Percentiles rank a stretch among this genome's conserved stretches.
phyloP scores from a whole-genome alignment of 768 basidiomycete genomes.

The Crepidotus variabilis region DNA sequence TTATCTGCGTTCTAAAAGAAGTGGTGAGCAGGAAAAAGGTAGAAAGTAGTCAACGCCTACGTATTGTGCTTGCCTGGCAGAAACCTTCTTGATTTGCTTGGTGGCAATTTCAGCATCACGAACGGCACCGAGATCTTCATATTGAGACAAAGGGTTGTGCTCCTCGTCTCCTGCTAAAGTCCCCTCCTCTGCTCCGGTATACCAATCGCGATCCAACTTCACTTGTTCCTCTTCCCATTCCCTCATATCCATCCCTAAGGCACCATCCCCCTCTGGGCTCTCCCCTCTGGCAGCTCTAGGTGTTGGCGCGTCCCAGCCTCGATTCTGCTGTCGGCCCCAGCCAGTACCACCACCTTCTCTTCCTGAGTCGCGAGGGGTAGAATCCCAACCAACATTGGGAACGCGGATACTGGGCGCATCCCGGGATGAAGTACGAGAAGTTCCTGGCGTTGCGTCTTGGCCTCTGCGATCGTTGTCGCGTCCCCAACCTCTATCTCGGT shows the following conservation, averaged over 20 bases:
- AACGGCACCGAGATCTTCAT: constrained; percentile 73
- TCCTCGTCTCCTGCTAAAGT: constrained; percentile 86
- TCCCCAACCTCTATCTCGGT: constrained; percentile 54
- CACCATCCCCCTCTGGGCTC: constrained; percentile 65
- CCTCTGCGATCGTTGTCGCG: constrained; percentile 23
- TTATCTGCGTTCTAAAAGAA: constrained; percentile 86
- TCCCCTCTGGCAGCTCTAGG: constrained; percentile 63
- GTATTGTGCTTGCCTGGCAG: constrained; percentile 95
- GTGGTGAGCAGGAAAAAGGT: constrained; percentile 9
- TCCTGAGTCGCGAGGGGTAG: constrained; percentile 67
- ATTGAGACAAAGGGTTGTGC: constrained; percentile 89
- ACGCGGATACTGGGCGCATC: constrained; percentile 85
- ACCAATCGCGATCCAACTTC: constrained; percentile 93
- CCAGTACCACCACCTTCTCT: constrained; percentile 51
- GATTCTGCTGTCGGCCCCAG: constrained; percentile 57
- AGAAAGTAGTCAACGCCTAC: constrained; percentile 39
- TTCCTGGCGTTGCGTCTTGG: constrained; percentile 65
- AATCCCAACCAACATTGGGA: constrained; percentile 92
- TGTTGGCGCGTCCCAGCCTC: constrained; percentile 81
- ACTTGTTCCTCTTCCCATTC: constrained; percentile 99
- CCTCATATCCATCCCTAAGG: constrained; percentile 64
- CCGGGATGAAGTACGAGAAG: constrained; percentile 36
- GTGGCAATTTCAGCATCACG: constrained; percentile 75
- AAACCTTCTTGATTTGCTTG: constrained; percentile 85
- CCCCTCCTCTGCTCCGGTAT: constrained; percentile 86